A percentile compares a stretch with the other conserved stretches of the same genome.
Conservation (phyloP, 1,284 basidiomycete genomes). For the Taiwanofungus camphoratus region DNA sequence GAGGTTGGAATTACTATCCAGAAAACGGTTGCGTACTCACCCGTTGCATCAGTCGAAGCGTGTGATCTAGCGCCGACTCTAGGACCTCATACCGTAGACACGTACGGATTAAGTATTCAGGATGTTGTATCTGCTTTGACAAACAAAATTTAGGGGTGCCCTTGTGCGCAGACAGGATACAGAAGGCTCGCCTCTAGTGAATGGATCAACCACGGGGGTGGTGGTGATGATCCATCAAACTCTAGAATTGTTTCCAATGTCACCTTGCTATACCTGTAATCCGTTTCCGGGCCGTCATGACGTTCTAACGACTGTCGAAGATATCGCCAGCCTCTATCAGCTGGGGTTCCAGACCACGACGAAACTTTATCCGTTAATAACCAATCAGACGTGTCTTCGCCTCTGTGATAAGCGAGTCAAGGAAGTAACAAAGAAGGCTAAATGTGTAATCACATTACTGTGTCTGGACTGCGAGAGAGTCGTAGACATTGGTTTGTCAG, state of each 20-base stretch:
- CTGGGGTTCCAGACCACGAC: constrained; percentile 78
- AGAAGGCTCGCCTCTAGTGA: constrained; percentile 55
- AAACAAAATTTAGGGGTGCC: neutral
- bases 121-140: constrained; percentile 54
- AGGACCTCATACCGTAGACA: constrained; percentile 75
- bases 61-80: constrained; percentile 72
- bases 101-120: constrained; percentile 73
- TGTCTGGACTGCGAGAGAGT: constrained; percentile 54
- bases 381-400: constrained; percentile 71
- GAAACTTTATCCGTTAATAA: constrained; percentile 74
- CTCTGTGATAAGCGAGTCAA: constrained; percentile 33
- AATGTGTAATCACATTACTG: constrained; percentile 40
- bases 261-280: constrained; percentile 71
- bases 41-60: constrained; percentile 64
- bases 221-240: constrained; percentile 51
- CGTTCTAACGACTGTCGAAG: constrained; percentile 75
- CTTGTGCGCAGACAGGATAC: constrained; percentile 10
- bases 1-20: constrained; percentile 8
- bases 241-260: constrained; percentile 75
- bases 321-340: constrained; percentile 85
- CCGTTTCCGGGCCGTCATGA: constrained; percentile 70
- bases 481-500: constrained; percentile 79
- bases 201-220: constrained; percentile 81
- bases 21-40: constrained; percentile 35
- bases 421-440: constrained; percentile 2